A percentile compares a stretch with the other conserved stretches of the same genome.
phyloP scores from a whole-genome alignment of 345 rosid species.

The Camelina hispida region DNA sequence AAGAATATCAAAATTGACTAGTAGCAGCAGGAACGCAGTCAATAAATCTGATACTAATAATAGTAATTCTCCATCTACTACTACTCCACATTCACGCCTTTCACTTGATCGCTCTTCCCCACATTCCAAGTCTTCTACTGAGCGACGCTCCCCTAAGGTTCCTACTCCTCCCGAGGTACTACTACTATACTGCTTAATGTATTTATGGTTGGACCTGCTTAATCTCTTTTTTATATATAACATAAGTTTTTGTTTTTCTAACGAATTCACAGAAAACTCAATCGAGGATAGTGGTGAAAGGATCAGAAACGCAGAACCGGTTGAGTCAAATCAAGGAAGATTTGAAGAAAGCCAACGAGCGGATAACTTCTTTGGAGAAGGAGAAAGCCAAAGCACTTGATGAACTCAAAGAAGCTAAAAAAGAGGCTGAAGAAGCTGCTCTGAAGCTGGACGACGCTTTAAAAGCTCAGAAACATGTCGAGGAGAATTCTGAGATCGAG shows the following conservation, averaged over 20 bases:
- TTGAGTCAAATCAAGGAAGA: constrained; percentile 78
- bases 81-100: constrained; percentile 59
- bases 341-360: constrained; percentile 84
- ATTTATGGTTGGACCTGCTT: neutral
- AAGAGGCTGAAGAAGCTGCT: constrained; percentile 65
- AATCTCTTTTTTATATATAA: neutral
- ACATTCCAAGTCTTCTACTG: constrained; percentile 64
- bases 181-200: constrained; percentile 33
- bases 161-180: constrained; percentile 65
- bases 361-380: constrained; percentile 65
- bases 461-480: constrained; percentile 85
- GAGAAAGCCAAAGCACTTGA: constrained; percentile 75
- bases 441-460: constrained; percentile 80
- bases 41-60: constrained; percentile 66
- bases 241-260: no score
- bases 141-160: constrained; percentile 71
- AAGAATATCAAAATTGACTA: constrained; percentile 56
- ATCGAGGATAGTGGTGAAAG: constrained; percentile 56
- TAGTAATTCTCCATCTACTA: constrained; percentile 59
- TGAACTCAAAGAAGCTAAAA: constrained; percentile 77
- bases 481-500: constrained; percentile 85
- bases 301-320: constrained; percentile 68
- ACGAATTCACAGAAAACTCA: constrained; percentile 63
- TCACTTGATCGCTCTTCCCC: constrained; percentile 76
- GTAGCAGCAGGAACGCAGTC: constrained; percentile 43